These are phyloP conservation scores for Daldinia sp. DNA, from an alignment of 2,329 filamentous ascomycete species.

Conservation along the genomic window DNA sequence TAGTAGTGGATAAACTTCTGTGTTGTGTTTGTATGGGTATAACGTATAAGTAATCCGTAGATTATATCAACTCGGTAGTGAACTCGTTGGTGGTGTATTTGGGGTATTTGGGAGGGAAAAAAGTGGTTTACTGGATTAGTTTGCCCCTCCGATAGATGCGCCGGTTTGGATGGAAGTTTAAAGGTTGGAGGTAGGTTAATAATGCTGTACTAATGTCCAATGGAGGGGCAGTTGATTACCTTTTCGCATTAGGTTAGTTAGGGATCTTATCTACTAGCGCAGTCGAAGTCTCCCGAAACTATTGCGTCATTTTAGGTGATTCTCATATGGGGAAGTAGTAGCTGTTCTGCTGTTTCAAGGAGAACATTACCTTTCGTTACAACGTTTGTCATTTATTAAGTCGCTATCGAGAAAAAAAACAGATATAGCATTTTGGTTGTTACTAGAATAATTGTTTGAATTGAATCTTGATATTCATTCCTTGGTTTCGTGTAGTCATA, in stretches of 20 bases:
- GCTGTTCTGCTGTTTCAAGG: not conserved
- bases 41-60: no score
- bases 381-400: not conserved
- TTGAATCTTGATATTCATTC: no score
- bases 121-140: no score
- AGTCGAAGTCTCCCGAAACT: constrained; percentile 36
- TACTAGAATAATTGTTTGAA: no score
- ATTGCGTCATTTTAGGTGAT: constrained; percentile 33
- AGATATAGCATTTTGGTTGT: no score
- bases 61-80: not conserved
- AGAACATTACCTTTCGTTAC: not conserved
- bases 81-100: not conserved
- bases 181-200: constrained; percentile 19
- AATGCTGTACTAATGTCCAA: no score
- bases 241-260: constrained; percentile 25
- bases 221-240: constrained; percentile 46
- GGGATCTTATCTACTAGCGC: not conserved
- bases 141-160: constrained; percentile 30
- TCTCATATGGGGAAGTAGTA: not conserved
- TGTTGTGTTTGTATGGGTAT: not conserved
- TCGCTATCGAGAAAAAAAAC: no score
- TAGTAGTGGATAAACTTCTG: not conserved
- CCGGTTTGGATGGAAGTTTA: constrained; percentile 7
- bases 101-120: not conserved
- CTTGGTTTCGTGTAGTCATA: no score